Evolutionary conservation across 2,329 filamentous ascomycete species (phyloP).

Genomic region (Penicillium glabrum): DNA sequence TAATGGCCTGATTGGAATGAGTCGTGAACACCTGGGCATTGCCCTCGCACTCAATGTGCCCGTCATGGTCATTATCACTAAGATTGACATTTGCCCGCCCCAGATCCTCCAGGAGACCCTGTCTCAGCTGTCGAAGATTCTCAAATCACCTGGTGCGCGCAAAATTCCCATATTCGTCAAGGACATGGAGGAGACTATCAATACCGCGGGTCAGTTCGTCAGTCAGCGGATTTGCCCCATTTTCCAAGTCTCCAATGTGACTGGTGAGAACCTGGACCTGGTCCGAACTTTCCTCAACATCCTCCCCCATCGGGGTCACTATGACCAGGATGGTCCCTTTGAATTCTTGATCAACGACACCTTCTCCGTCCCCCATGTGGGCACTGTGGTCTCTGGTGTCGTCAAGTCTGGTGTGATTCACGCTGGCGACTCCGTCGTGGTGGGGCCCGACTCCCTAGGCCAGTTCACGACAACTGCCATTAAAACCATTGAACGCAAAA

Average conservation of each 20-base stretch:
- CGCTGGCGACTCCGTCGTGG: slow-evolving; percentile 81
- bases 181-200: slow-evolving; percentile 84
- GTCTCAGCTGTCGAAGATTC: slow-evolving; percentile 83
- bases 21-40: slow-evolving; percentile 95
- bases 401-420: slow-evolving; percentile 86
- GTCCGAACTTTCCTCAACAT: slow-evolving; percentile 94
- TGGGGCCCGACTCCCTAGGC: slow-evolving; percentile 87
- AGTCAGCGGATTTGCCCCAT: slow-evolving; percentile 93
- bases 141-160: slow-evolving; percentile 87
- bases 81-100: slow-evolving; percentile 96
- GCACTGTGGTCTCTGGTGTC: slow-evolving; percentile 92
- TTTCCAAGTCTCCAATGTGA: slow-evolving; percentile 98
- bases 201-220: slow-evolving; percentile 94
- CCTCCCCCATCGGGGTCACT: slow-evolving; percentile 88
- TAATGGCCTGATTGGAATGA: slow-evolving; percentile 96
- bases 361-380: slow-evolving; percentile 95
- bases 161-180: slow-evolving; percentile 98
- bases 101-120: slow-evolving; percentile 94
- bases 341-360: slow-evolving; percentile 97
- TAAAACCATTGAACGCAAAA: slow-evolving; percentile 90
- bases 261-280: slow-evolving; percentile 83
- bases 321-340: slow-evolving; percentile 82
- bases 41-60: slow-evolving; percentile 92
- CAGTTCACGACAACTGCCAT: slow-evolving; percentile 86
- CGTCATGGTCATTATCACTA: slow-evolving; percentile 96